Evolutionary conservation across 768 basidiomycete species (phyloP).

Genomic region (Crepidotus variabilis): DNA sequence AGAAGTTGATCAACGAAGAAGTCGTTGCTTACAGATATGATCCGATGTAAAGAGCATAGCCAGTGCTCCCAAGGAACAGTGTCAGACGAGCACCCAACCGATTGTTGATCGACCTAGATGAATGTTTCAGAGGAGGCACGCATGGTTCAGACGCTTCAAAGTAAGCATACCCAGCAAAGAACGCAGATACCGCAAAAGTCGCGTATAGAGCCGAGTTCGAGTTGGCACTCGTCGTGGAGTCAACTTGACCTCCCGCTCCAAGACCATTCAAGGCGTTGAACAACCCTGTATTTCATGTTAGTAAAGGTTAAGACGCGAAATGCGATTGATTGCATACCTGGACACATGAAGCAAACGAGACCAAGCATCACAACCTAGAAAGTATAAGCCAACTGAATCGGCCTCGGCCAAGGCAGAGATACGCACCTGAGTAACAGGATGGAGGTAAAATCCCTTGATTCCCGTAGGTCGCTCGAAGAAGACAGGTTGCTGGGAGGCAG

Average conservation of each 20-base stretch:
- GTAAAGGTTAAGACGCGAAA: background rate
- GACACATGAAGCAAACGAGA: slow-evolving; percentile 66
- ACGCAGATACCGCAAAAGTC: slow-evolving; percentile 41
- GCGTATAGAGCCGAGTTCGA: slow-evolving; percentile 66
- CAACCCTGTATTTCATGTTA: slow-evolving; percentile 41
- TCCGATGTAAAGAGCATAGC: slow-evolving; percentile 75
- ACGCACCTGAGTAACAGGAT: slow-evolving; percentile 48
- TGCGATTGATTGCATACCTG: slow-evolving; percentile 28
- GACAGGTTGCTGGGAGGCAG: slow-evolving; percentile 18
- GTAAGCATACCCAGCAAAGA: slow-evolving; percentile 57
- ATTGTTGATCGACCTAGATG: slow-evolving; percentile 69
- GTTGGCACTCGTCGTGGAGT: slow-evolving; percentile 63
- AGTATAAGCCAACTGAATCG: slow-evolving; percentile 20
- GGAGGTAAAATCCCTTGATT: slow-evolving; percentile 52
- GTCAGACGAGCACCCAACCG: slow-evolving; percentile 74
- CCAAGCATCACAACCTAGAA: slow-evolving; percentile 60
- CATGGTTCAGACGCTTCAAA: background rate
- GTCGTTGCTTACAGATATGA: slow-evolving; percentile 56
- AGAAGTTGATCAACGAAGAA: background rate
- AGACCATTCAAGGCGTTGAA: slow-evolving; percentile 81
- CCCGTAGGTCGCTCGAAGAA: slow-evolving; percentile 47
- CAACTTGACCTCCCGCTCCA: slow-evolving; percentile 75
- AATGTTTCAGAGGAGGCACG: background rate
- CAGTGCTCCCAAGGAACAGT: slow-evolving; percentile 67
- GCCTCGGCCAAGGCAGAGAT: background rate